Evolutionary conservation across 768 basidiomycete species (phyloP).

Genomic region (Xerocomellus amylosporus): DNA sequence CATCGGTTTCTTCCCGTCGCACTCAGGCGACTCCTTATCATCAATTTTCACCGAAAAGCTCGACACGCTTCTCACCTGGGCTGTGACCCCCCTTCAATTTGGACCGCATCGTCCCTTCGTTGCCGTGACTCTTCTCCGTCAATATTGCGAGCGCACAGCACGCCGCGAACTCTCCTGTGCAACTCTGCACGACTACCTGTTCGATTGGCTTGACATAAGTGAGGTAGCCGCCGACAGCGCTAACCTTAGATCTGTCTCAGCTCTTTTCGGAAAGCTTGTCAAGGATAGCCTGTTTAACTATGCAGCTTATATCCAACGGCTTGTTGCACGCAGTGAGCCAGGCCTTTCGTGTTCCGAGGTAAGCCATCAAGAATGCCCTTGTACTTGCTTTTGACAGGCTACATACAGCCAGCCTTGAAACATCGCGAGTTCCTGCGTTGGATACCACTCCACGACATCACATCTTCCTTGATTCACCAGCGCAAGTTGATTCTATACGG

Average conservation of each 20-base stretch:
- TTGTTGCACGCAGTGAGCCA: slow-evolving; percentile 75
- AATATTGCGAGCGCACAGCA: slow-evolving; percentile 63
- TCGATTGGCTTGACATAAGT: slow-evolving; percentile 76
- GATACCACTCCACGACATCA: slow-evolving; percentile 65
- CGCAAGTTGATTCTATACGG: slow-evolving; percentile 71
- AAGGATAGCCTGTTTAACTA: slow-evolving; percentile 73
- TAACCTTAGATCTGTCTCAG: slow-evolving; percentile 59
- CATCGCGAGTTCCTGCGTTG: slow-evolving; percentile 69
- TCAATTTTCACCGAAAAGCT: slow-evolving; percentile 63
- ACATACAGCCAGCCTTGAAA: slow-evolving; percentile 41
- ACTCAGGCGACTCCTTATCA: slow-evolving; percentile 32
- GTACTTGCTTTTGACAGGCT: neutral
- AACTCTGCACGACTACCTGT: slow-evolving; percentile 71
- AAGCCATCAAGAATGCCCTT: slow-evolving; percentile 6
- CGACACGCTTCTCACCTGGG: slow-evolving; percentile 75
- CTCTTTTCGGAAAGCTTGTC: slow-evolving; percentile 70
- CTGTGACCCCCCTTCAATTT: slow-evolving; percentile 75
- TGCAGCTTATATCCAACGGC: slow-evolving; percentile 68
- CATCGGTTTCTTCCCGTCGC: slow-evolving; percentile 57
- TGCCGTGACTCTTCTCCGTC: slow-evolving; percentile 63
- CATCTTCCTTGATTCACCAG: slow-evolving; percentile 60
- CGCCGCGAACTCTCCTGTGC: slow-evolving; percentile 58
- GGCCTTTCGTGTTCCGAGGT: slow-evolving; percentile 58
- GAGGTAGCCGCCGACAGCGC: slow-evolving; percentile 54
- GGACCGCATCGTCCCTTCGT: slow-evolving; percentile 80